Conservation (phyloP, 257 asterid species). For the Anisodus tanguticus region DNA sequence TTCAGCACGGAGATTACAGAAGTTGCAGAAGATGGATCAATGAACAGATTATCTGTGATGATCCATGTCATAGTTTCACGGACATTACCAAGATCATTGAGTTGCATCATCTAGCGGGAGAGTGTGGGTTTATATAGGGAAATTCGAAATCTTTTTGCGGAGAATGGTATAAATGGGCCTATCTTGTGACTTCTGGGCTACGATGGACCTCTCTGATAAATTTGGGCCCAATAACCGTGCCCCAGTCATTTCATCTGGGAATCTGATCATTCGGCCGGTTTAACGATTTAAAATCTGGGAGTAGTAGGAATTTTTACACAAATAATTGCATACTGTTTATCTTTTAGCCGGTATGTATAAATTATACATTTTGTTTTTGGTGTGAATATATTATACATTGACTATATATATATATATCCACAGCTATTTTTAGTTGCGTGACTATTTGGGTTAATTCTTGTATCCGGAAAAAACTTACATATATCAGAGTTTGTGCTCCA, state of each 20-base stretch:
- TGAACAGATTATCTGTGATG: neutral
- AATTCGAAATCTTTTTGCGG: neutral
- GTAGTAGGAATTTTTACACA: too few relatives aligned
- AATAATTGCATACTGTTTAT: too few relatives aligned
- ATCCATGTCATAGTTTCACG: neutral
- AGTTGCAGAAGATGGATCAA: neutral
- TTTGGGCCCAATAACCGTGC: neutral
- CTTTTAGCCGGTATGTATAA: too few relatives aligned
- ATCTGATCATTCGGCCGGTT: neutral
- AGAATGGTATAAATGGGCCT: neutral
- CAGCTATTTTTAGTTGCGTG: too few relatives aligned
- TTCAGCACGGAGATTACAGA: neutral
- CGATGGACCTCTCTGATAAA: neutral
- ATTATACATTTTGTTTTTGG: too few relatives aligned
- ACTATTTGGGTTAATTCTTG: too few relatives aligned
- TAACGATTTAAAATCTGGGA: neutral
- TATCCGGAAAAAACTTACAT: too few relatives aligned
- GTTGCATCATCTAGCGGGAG: conserved; percentile 18
- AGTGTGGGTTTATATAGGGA: neutral
- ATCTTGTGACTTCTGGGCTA: neutral
- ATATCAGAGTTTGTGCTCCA: too few relatives aligned
- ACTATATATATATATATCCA: too few relatives aligned
- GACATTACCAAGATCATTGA: neutral
- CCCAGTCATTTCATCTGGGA: neutral
- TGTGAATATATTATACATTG: too few relatives aligned